A percentile compares a stretch with the other conserved stretches of the same genome.
Conservation (phyloP, 768 basidiomycete genomes). For the Roridomyces roridus region DNA sequence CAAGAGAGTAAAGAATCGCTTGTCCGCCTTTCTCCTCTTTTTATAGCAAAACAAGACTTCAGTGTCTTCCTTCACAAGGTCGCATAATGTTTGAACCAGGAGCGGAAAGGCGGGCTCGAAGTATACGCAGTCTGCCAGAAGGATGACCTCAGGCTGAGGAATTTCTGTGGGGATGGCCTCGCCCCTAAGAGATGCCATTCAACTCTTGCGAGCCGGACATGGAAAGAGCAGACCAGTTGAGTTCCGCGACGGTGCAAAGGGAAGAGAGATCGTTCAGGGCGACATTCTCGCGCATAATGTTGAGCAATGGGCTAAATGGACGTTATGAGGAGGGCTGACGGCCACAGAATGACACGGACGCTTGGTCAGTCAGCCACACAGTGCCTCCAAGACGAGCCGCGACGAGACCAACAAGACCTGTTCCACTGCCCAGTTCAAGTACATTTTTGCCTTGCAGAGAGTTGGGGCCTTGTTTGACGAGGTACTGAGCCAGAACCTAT, state of each 20-base stretch:
- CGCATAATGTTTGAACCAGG: conserved; percentile 77
- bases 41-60: conserved; percentile 93
- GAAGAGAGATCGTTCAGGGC: conserved; percentile 62
- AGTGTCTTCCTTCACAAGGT: conserved; percentile 54
- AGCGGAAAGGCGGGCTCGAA: conserved; percentile 93
- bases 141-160: conserved; percentile 66
- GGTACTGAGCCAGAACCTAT: conserved; percentile 81
- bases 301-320: conserved; percentile 67
- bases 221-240: conserved; percentile 72
- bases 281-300: conserved; percentile 81
- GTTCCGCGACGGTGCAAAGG: conserved; percentile 66
- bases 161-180: conserved; percentile 54
- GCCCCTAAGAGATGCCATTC: conserved; percentile 59
- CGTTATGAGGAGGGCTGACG: conserved; percentile 11
- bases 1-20: conserved; percentile 81
- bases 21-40: conserved; percentile 93
- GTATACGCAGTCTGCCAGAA: conserved; percentile 96
- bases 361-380: conserved; percentile 91
- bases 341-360: conserved; percentile 57
- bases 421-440: conserved; percentile 90
- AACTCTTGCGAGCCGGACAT: conserved; percentile 4
- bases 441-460: conserved; percentile 63
- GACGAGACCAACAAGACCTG: conserved; percentile 90
- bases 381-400: conserved; percentile 69
- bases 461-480: conserved; percentile 58